Base-by-base conservation (phyloP, 148 eudicot genomes). In the Chenopodium quinoa region DNA sequence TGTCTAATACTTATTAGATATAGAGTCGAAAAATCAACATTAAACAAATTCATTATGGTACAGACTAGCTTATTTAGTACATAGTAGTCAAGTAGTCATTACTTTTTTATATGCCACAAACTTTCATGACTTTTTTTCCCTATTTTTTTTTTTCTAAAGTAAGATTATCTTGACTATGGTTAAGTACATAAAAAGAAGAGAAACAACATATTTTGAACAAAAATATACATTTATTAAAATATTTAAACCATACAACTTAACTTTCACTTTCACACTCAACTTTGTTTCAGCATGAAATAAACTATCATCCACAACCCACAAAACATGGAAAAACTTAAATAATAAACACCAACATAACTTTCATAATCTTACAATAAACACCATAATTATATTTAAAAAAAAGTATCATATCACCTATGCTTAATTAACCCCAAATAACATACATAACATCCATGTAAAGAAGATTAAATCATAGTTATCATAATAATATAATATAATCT, bases 181-280 rank as follows among this genome's bases (percentile, higher is more conserved):
- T 50, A 50, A 50, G 14, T 50, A 50, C 79, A 73, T 83, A 50
- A 83, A 78, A 78, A 83, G 78, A 73, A 83, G 82, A 63, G 82
- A 34, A 9, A 77, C 62, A 58, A 20, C 64, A 44, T 29, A 66
- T 75, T 48, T 50, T 32, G 34, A 83, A 47, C 54, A 78, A 34
- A 34, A 34, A 13, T 40, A 27, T 9, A 50, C 75, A 78, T 79
- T 78, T 73, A 50, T 23, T 62, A 32, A 70, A 77, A 58, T 17
- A 50, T 12, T 17, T 34, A 19, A 77, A 44, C 25, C 69, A 77
- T 47, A 82, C 47, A 82, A 37, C 44, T 6, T 40, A 6, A 50
- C 76, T 34, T 78, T 60, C 22, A 77, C 80, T 23, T 46, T 73
- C 34, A 78, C 68, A 58, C n/a, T 68, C 37, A 77, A 46, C 23